phyloP scores from a whole-genome alignment of 306 rosid species.

The Citrullus mucosospermus region DNA sequence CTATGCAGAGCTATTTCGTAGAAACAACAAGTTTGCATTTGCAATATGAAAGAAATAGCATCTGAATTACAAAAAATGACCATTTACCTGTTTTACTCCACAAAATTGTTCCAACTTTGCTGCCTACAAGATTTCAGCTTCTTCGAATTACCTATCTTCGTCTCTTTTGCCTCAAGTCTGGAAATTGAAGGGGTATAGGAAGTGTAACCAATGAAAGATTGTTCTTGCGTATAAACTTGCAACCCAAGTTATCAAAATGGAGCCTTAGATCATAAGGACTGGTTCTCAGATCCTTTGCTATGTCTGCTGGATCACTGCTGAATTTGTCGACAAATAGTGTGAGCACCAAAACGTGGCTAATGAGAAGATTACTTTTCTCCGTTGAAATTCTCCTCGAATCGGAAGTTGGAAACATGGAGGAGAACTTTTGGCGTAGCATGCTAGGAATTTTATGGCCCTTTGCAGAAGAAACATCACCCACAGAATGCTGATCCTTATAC shows the following conservation, averaged over 20 bases:
- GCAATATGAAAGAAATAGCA: background rate
- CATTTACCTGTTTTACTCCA: background rate
- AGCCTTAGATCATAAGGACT: conserved; percentile 1
- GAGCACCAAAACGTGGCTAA: conserved; percentile 58
- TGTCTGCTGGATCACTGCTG: conserved; percentile 38
- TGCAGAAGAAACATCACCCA: conserved; percentile 35
- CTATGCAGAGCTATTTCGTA: background rate
- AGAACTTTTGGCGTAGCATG: conserved; percentile 40
- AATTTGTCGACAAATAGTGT: conserved; percentile 54
- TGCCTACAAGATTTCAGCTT: background rate
- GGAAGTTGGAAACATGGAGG: conserved; percentile 30
- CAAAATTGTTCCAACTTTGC: background rate
- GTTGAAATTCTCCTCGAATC: conserved; percentile 30
- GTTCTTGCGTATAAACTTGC: conserved; percentile 30
- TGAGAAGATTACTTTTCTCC: conserved; percentile 53
- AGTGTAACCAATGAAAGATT: conserved; percentile 26
- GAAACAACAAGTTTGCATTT: background rate
- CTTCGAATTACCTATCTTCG: conserved; percentile 5
- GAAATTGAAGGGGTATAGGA: conserved; percentile 59
- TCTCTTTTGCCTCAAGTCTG: conserved; percentile 23
- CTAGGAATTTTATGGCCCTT: conserved; percentile 46
- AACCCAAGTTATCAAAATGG: conserved; percentile 48
- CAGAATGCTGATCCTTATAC: conserved; percentile 54
- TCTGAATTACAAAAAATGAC: background rate
- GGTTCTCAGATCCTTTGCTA: conserved; percentile 66